These are phyloP conservation scores for Turritis glabra DNA, from an alignment of 345 rosid species.

Conservation along the genomic window DNA sequence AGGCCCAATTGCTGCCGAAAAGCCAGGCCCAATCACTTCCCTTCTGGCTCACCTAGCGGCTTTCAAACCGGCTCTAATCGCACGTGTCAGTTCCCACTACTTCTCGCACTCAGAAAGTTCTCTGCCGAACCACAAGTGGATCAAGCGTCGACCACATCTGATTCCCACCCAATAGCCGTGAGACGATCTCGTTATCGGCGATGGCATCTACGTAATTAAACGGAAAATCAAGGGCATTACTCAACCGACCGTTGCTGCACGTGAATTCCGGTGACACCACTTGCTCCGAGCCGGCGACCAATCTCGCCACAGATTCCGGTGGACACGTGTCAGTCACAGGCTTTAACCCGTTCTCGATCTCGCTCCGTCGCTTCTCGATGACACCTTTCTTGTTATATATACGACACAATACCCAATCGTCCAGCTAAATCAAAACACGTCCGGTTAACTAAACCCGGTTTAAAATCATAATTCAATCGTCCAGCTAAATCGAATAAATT, in stretches of 20 bases:
- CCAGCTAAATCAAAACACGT: slow-evolving; percentile 50
- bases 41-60: not conserved
- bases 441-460: slow-evolving; percentile 23
- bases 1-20: slow-evolving; percentile 8
- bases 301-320: slow-evolving; percentile 67
- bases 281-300: slow-evolving; percentile 70
- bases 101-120: slow-evolving; percentile 29
- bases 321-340: slow-evolving; percentile 12
- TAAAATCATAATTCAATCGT: not conserved
- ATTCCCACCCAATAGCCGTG: slow-evolving; percentile 43
- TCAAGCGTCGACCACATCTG: slow-evolving; percentile 77
- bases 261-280: slow-evolving; percentile 81
- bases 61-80: not conserved
- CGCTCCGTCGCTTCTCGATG: slow-evolving; percentile 51
- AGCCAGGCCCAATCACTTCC: slow-evolving; percentile 17
- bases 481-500: not conserved
- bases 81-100: slow-evolving; percentile 27
- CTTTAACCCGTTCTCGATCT: slow-evolving; percentile 39
- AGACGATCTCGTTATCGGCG: slow-evolving; percentile 38
- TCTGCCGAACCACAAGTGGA: slow-evolving; percentile 62
- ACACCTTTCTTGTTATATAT: slow-evolving; percentile 90
- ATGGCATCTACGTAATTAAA: slow-evolving; percentile 58
- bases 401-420: slow-evolving; percentile 97
- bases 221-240: slow-evolving; percentile 38
- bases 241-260: slow-evolving; percentile 44